A percentile compares a stretch with the other conserved stretches of the same genome.
Evolutionary conservation across 768 basidiomycete species (phyloP).

Genomic region (Filobasidium floriforme): DNA sequence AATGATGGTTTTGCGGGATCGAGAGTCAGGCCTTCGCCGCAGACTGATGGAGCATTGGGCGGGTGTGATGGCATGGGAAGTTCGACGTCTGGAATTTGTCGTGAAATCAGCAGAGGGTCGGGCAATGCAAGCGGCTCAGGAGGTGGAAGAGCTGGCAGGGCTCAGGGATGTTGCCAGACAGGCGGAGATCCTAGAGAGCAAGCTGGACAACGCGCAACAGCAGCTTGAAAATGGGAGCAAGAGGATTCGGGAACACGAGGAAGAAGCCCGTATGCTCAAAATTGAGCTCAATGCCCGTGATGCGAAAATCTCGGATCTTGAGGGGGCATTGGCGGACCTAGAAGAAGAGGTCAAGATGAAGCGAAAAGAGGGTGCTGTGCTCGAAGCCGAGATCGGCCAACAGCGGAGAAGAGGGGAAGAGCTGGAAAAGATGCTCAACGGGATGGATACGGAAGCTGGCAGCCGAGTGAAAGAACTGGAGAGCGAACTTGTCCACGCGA

Average conservation of each 20-base stretch:
- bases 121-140: constrained; percentile 11
- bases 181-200: background rate
- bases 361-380: background rate
- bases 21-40: constrained; percentile 38
- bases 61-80: constrained; percentile 45
- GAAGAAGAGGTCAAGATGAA: background rate
- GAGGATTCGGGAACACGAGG: background rate
- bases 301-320: background rate
- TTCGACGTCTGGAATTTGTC: constrained; percentile 34
- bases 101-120: constrained; percentile 11
- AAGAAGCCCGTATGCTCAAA: background rate
- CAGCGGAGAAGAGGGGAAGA: background rate
- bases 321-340: background rate
- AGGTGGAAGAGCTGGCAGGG: constrained; percentile 12
- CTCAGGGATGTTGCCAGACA: background rate
- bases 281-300: background rate
- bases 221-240: background rate
- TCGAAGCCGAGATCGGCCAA: background rate
- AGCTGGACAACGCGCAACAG: background rate
- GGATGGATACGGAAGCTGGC: background rate
- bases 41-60: constrained; percentile 46
- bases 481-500: constrained; percentile 24
- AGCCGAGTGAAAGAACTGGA: constrained; percentile 23
- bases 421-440: constrained; percentile 7
- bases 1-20: constrained; percentile 39